A percentile compares a stretch with the other conserved stretches of the same genome.
Evolutionary conservation across 1,284 basidiomycete species (phyloP).

Genomic region (Omphalotus olearius): DNA sequence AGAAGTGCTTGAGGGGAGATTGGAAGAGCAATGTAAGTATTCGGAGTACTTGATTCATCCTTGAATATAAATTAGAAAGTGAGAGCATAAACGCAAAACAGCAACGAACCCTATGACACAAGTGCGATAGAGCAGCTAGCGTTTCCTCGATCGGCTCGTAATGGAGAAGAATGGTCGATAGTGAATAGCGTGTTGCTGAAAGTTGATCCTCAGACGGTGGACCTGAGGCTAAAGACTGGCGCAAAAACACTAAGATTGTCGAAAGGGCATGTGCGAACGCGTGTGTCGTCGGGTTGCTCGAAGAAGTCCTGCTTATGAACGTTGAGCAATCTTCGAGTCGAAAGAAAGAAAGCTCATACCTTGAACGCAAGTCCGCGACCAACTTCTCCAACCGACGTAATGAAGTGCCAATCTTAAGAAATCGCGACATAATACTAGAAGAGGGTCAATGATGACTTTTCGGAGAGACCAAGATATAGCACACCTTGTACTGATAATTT

Average conservation of each 20-base stretch:
- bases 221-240: conserved; percentile 36
- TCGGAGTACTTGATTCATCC: conserved; percentile 35
- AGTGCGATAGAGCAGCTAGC: conserved; percentile 42
- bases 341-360: conserved; percentile 27
- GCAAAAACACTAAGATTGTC: conserved; percentile 46
- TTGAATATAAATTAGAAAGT: conserved; percentile 20
- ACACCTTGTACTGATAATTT: conserved; percentile 52
- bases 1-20: conserved; percentile 44
- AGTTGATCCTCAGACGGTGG: conserved; percentile 26
- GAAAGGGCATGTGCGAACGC: conserved; percentile 65
- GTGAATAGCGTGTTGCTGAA: conserved; percentile 19
- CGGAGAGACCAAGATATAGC: conserved; percentile 9
- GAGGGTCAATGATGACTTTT: background rate
- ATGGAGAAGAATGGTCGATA: conserved; percentile 47
- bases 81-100: background rate
- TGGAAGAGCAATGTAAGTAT: conserved; percentile 39
- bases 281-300: conserved; percentile 49
- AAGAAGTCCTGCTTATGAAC: conserved; percentile 29
- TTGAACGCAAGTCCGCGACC: conserved; percentile 17
- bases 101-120: conserved; percentile 53
- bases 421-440: conserved; percentile 52
- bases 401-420: conserved; percentile 58
- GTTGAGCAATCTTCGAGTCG: background rate
- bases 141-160: conserved; percentile 50
- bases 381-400: conserved; percentile 58